Percentiles rank a stretch among this genome's conserved stretches.
Conservation (phyloP, 371 early-diverging fungal species). For the Mucor circinelloides region DNA sequence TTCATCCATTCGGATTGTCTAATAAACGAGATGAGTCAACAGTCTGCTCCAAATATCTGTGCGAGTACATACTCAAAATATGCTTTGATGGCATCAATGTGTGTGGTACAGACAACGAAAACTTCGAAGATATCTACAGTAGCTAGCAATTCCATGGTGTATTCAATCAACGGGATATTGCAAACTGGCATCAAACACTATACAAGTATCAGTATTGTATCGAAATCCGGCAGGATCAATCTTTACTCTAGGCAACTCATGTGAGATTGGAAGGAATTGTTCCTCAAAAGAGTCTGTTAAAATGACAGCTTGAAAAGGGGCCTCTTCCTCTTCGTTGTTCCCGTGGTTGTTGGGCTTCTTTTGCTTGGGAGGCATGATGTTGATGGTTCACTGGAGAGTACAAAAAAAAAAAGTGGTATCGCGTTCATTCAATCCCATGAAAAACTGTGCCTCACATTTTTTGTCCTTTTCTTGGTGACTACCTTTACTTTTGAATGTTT, state of each 20-base stretch:
- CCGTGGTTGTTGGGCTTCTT: conserved; percentile 29
- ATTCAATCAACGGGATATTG: conserved; percentile 94
- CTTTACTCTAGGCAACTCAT: conserved; percentile 81
- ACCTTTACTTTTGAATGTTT: neutral
- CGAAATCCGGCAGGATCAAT: neutral
- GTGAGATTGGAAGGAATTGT: conserved; percentile 87
- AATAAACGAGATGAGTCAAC: neutral
- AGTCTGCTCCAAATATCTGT: neutral
- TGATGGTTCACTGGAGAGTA: neutral
- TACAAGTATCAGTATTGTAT: neutral
- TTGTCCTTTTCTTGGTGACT: neutral
- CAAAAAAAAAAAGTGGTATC: neutral
- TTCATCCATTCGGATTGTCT: conserved; percentile 76
- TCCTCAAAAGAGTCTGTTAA: conserved; percentile 92
- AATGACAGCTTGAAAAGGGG: conserved; percentile 84
- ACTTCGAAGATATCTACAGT: conserved; percentile 85
- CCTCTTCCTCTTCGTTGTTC: conserved; percentile 53
- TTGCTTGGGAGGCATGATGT: conserved; percentile 46
- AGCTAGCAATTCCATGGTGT: conserved; percentile 90
- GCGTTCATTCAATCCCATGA: neutral
- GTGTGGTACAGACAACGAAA: conserved; percentile 83
- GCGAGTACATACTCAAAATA: conserved; percentile 73
- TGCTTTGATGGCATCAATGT: conserved; percentile 78
- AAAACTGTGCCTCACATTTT: conserved; percentile 3
- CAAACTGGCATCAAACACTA: conserved; percentile 92